Evolutionary conservation across 2,329 filamentous ascomycete species (phyloP).

Genomic region (Grosmannia penicillata): DNA sequence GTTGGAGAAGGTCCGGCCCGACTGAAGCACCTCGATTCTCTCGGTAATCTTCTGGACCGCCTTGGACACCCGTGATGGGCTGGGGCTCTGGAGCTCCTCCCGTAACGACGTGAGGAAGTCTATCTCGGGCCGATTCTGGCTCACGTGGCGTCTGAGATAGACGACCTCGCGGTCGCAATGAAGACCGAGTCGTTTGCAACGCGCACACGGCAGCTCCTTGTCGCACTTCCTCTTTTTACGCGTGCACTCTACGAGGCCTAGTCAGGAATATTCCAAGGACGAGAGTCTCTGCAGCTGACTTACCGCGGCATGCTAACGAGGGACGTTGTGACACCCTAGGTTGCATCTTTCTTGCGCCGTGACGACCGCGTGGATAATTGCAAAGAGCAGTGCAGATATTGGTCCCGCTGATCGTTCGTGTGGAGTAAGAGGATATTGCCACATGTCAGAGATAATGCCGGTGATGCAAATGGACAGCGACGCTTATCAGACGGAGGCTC

Average conservation of each 20-base stretch:
- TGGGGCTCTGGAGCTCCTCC: conserved; percentile 5
- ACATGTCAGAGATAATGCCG: too few species aligned
- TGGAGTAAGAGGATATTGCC: too few species aligned
- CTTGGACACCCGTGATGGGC: background rate
- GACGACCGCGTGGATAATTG: too few species aligned
- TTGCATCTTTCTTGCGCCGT: too few species aligned
- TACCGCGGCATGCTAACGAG: too few species aligned
- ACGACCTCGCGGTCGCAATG: conserved; percentile 11
- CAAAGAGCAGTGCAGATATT: too few species aligned
- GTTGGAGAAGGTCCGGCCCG: conserved; percentile 1
- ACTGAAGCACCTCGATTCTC: conserved; percentile 7
- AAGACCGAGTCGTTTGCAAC: conserved; percentile 9
- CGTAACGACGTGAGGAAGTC: conserved; percentile 9
- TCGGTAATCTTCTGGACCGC: conserved; percentile 7
- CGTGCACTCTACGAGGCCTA: conserved; percentile 9
- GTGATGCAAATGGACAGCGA: too few species aligned
- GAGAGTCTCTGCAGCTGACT: background rate
- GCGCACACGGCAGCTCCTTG: conserved; percentile 11
- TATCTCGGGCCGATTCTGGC: conserved; percentile 10
- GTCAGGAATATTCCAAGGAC: background rate
- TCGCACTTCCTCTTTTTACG: conserved; percentile 11
- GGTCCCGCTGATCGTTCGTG: too few species aligned
- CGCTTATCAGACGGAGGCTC: too few species aligned
- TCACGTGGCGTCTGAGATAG: conserved; percentile 8
- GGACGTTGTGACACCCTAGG: too few species aligned